Evolutionary conservation across 768 basidiomycete species (phyloP).

Genomic region (Psilocybe tampanensis): DNA sequence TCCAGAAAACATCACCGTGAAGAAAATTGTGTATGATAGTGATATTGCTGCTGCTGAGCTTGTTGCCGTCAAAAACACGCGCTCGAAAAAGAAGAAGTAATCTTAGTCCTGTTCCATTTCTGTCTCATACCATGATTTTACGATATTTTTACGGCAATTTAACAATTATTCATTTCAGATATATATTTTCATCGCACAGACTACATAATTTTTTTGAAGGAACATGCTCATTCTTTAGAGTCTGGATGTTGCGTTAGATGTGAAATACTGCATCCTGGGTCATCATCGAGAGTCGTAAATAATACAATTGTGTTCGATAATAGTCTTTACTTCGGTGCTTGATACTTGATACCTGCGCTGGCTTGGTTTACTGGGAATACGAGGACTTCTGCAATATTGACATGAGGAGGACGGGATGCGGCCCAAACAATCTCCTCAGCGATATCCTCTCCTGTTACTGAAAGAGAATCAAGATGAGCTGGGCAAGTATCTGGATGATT

Average conservation of each 20-base stretch:
- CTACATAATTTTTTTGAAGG: neutral
- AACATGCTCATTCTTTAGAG: neutral
- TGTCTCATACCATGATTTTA: neutral
- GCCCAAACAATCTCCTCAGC: constrained; percentile 99
- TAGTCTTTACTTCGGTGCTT: constrained; percentile 38
- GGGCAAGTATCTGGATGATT: neutral
- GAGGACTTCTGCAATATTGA: constrained; percentile 84
- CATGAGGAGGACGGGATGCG: constrained; percentile 88
- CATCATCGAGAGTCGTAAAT: constrained; percentile 5
- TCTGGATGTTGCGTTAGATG: too few relatives aligned
- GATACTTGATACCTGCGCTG: constrained; percentile 62
- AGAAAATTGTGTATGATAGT: constrained; percentile 81
- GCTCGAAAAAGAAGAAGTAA: constrained; percentile 52
- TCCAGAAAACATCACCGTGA: constrained; percentile 68
- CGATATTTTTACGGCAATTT: constrained; percentile 8
- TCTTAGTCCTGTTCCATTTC: neutral
- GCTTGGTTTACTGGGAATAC: constrained; percentile 85
- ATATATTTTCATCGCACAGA: neutral
- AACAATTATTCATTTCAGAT: neutral
- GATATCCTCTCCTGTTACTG: constrained; percentile 84
- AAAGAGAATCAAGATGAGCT: constrained; percentile 9
- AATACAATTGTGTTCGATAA: neutral
- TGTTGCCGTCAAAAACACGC: constrained; percentile 49
- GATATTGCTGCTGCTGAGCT: constrained; percentile 46
- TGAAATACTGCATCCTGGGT: constrained; percentile 3